Conservation (phyloP, 495 filamentous ascomycete species). For the Aspergillus bertholletiae region DNA sequence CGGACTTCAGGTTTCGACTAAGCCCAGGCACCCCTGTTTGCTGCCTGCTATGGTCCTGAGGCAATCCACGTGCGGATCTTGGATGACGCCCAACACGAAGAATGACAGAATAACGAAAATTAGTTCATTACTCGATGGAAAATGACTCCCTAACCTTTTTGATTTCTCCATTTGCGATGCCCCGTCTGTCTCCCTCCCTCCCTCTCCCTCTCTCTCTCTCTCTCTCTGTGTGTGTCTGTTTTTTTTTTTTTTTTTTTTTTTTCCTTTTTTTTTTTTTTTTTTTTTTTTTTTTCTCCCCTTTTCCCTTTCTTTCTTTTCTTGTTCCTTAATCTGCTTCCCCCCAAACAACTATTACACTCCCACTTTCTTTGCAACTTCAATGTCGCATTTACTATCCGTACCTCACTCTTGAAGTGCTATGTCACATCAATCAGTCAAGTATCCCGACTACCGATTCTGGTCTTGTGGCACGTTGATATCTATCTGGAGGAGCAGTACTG, state of each 20-base stretch:
- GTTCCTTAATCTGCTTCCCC: no score
- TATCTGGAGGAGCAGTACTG: neutral
- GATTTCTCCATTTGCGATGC: no score
- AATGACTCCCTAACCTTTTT: neutral
- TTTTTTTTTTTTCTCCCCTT: neutral
- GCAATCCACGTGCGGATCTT: neutral
- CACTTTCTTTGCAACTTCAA: neutral
- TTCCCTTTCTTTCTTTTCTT: neutral
- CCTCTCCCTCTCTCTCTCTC: neutral
- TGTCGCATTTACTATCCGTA: neutral
- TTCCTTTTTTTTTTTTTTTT: neutral
- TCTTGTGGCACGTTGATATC: no score
- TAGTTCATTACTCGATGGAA: neutral
- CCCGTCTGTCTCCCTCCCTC: neutral
- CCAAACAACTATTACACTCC: neutral
- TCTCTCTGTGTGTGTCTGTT: neutral
- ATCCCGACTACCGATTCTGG: neutral
- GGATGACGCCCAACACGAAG: neutral
- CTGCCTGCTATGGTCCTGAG: neutral
- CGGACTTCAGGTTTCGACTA: neutral
- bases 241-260: neutral
- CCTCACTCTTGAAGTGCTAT: neutral
- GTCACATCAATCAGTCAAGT: neutral
- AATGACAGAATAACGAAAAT: neutral
- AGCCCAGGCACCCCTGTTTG: slow-evolving; percentile 1